These are phyloP conservation scores for Auricularia sp. DNA, from an alignment of 768 basidiomycete species.

Conservation along the genomic window DNA sequence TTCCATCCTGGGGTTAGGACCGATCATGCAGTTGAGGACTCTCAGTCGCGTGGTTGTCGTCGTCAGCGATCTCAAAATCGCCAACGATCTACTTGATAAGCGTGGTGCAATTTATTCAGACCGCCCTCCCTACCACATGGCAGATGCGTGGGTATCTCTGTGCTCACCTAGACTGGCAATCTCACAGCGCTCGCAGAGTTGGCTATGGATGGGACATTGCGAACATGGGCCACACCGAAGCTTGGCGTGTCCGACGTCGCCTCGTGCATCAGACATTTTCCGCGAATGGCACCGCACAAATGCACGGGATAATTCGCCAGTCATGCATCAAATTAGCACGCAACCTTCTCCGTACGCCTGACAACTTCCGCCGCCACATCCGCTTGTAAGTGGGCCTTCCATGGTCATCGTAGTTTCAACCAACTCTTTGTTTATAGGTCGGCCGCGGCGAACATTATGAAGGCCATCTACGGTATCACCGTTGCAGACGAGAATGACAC, in stretches of 20 bases:
- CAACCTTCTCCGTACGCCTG: neutral
- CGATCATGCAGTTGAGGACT: conserved; percentile 7
- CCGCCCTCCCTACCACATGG: too few species aligned
- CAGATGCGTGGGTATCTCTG: too few species aligned
- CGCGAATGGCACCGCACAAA: neutral
- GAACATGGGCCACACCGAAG: too few species aligned
- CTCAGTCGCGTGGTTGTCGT: conserved; percentile 8
- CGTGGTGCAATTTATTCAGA: too few species aligned
- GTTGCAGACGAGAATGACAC: conserved; percentile 27
- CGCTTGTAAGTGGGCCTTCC: neutral
- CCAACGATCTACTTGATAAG: neutral
- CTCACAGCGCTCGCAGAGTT: too few species aligned
- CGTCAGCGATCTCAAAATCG: conserved; percentile 3
- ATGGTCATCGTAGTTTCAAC: neutral
- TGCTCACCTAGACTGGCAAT: too few species aligned
- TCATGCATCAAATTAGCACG: neutral
- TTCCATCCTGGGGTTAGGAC: neutral
- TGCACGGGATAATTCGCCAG: neutral
- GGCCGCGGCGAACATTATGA: conserved; percentile 27
- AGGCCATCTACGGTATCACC: conserved; percentile 32
- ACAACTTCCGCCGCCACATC: neutral
- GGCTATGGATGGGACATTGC: too few species aligned
- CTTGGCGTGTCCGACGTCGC: too few species aligned
- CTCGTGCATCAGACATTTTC: neutral
- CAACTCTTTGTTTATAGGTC: conserved; percentile 14